Evolutionary conservation across 495 filamentous ascomycete species (phyloP).

Genomic region (Xanthoparmelia taractica): DNA sequence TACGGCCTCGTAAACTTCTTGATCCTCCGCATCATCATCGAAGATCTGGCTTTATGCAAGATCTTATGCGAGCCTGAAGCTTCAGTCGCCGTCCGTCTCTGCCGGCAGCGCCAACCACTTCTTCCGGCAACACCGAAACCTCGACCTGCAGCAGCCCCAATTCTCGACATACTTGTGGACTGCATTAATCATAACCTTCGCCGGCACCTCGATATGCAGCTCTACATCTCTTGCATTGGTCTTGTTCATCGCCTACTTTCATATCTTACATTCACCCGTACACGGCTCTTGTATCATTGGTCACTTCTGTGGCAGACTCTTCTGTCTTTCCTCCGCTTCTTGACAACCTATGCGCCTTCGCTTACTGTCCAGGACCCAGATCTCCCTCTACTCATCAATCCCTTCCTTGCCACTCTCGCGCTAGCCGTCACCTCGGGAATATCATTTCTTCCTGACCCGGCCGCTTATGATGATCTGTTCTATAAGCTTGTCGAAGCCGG

Average conservation of each 20-base stretch:
- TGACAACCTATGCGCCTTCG: slow-evolving; percentile 74
- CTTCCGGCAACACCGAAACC: slow-evolving; percentile 69
- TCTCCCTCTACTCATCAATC: slow-evolving; percentile 51
- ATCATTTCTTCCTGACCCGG: slow-evolving; percentile 80
- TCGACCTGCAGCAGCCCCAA: slow-evolving; percentile 60
- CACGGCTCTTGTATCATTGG: slow-evolving; percentile 83
- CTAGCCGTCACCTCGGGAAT: slow-evolving; percentile 83
- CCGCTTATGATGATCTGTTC: slow-evolving; percentile 91
- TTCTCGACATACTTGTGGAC: slow-evolving; percentile 81
- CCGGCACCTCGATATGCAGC: slow-evolving; percentile 69
- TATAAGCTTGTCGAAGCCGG: slow-evolving; percentile 95
- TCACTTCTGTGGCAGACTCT: slow-evolving; percentile 87
- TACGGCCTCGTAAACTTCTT: slow-evolving; percentile 80
- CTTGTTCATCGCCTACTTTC: slow-evolving; percentile 74
- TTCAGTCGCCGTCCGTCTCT: slow-evolving; percentile 69
- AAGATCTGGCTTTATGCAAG: slow-evolving; percentile 79
- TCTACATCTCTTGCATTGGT: slow-evolving; percentile 72
- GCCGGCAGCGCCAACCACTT: slow-evolving; percentile 81
- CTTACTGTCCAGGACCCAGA: slow-evolving; percentile 54
- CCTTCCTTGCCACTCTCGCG: slow-evolving; percentile 73
- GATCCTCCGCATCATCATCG: slow-evolving; percentile 76
- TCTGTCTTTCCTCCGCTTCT: slow-evolving; percentile 81
- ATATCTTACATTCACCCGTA: slow-evolving; percentile 72
- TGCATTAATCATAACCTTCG: slow-evolving; percentile 91
- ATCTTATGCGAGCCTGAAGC: slow-evolving; percentile 75